Evolutionary conservation across 2,329 filamentous ascomycete genomes (phyloP), one percentile per base, ranked within the genome.

Genomic region (Calonectria pseudoturangicola): DNA sequence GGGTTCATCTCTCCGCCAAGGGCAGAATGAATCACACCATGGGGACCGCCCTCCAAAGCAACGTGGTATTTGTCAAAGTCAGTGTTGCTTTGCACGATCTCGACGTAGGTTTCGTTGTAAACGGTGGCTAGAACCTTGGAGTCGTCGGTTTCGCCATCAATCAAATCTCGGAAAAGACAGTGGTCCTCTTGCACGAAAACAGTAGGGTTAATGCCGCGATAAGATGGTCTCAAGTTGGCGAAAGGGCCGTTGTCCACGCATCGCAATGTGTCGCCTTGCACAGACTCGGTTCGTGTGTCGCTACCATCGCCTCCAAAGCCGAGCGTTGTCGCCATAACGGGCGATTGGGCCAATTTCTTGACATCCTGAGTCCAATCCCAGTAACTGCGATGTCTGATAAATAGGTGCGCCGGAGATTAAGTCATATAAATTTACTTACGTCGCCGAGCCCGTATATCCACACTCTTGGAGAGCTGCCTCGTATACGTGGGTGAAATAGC

Each of bases 311-410:
- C 33, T 9, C 54, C 54, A 16, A 60, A 60, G 25, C 54, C 54
- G 21, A 60, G 13, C 13, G 33, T 60, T 0, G 54, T 27, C 4
- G 54, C 25, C 36, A 60, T 60, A 1, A 60, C 33, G n/a, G 54
- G 54, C 3, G 54, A 60, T 41, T 60, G 54, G 8, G 54, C 54
- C 33, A 60, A 10, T 18, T 60, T 60, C 36, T 41, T 60, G 21
- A 60, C 54, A 41, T 60, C 54, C 6, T 41, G 54, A 18, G 54
- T 60, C 54, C 54, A 60, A 16, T 60, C 54, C 54, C 54, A 60
- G 54, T 41, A 60, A 25, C 54, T 60, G 33, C 16, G 54, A 13
- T 15, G 13, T 60, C 3, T 21, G 13, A 33, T 60, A 13, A 60
- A 25, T 27, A 28, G 21, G 21, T 27, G 33, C 7, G 1, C 13